Conservation (phyloP, 192 early-diverging fungal species). For the Blastocladiella britannica region DNA sequence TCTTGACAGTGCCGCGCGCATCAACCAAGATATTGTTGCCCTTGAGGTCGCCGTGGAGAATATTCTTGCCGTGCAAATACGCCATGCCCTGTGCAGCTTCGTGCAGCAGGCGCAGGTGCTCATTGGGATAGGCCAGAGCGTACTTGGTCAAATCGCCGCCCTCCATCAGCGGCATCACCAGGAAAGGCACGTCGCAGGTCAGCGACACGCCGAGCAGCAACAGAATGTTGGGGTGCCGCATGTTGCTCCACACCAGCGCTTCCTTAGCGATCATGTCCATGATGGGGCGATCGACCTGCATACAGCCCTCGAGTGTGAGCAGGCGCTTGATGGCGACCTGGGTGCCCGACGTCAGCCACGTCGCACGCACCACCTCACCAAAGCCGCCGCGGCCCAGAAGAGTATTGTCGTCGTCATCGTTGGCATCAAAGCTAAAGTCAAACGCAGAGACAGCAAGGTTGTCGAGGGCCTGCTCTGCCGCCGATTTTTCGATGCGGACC, state of each 20-base stretch:
- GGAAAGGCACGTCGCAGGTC: slow-evolving; percentile 14
- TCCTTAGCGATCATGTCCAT: not conserved
- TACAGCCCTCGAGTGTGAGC: not conserved
- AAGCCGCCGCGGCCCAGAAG: not conserved
- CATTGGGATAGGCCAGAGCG: not conserved
- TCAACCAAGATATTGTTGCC: slow-evolving; percentile 16
- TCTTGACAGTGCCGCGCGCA: slow-evolving; percentile 6
- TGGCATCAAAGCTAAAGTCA: too few species aligned
- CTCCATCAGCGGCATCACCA: slow-evolving; percentile 17
- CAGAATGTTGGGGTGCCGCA: slow-evolving; percentile 18
- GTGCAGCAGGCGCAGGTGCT: slow-evolving; percentile 15
- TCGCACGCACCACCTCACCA: not conserved
- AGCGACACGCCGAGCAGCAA: slow-evolving; percentile 18
- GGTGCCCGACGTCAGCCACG: not conserved
- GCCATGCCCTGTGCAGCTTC: slow-evolving; percentile 15
- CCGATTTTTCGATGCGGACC: not conserved
- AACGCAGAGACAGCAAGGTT: not conserved
- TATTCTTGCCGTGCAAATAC: slow-evolving; percentile 12
- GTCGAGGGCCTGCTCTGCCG: not conserved
- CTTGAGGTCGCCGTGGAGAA: slow-evolving; percentile 16
- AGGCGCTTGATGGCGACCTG: slow-evolving; percentile 1
- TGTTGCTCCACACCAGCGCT: slow-evolving; percentile 8
- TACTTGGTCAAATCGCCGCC: slow-evolving; percentile 4
- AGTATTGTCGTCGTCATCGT: not conserved
- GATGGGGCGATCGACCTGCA: not conserved